Evolutionary conservation across 176 grass and related monocot species (phyloP), one percentile per base, ranked within the genome.

Genomic region (Canna indica): DNA sequence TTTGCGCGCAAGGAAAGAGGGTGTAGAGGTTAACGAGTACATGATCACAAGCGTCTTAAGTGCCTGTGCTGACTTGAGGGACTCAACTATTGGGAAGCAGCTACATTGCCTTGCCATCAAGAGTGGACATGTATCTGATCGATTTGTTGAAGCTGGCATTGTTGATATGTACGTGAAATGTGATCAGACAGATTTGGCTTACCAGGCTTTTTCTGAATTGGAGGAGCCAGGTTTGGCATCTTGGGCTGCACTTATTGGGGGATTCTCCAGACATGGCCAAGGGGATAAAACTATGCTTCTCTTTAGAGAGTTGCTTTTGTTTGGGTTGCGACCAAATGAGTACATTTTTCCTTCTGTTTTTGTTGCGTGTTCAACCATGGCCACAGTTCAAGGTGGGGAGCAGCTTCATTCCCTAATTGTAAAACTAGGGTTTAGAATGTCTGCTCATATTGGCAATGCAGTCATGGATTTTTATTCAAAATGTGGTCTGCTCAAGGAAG

Each of bases 381-480:
- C 12, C 36, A 22, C 32, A 57, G 20, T 73, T 57, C 47, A 36
- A 36, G 22, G 4, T 8, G 70, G 70, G 22, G 54, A 38, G 52
- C 70, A 73, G 47, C 48, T 73, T 30, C 70, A 73, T 13, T 58
- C 70, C 0, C 50, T 73, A 14, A 73, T 73, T 22, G 22, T 39
- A 28, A 73, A 73, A 73, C 29, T 36, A 26, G 70, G 70, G 36
- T 59, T 57, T 31, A 59, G 32, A 73, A 73, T 73, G 31, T 32
- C 52, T 57, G 31, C 50, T 38, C 47, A 73, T 59, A 48, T 73
- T 57, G 70, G 70, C 32, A 73, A 73, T 41, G 70, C 70, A 38
- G 22, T 57, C 32, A 15, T 73, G n/a, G 70, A 73, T 39, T 73
- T 73, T n/a, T 73, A 73, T 59, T 32, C 50, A 58, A 73, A 73